A percentile compares a stretch with the other conserved stretches of the same genome.
phyloP scores from a whole-genome alignment of 768 basidiomycete genomes.

The Lactarius sanguifluus region DNA sequence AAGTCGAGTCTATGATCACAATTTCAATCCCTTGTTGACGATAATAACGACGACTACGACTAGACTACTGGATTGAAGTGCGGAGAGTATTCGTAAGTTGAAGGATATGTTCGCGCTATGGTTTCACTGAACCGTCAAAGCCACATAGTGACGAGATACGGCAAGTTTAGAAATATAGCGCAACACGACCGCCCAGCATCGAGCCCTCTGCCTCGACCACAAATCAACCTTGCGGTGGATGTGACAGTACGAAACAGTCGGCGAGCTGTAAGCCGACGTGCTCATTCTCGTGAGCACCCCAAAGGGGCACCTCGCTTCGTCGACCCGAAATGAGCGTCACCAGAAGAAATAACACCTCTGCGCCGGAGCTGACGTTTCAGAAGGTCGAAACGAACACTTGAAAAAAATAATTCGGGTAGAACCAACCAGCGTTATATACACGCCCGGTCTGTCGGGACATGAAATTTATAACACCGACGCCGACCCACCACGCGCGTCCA shows the following conservation, averaged over 20 bases:
- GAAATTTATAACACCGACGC: conserved; percentile 31
- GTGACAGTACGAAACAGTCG: conserved; percentile 42
- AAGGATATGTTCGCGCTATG: conserved; percentile 65
- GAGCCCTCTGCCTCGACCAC: conserved; percentile 41
- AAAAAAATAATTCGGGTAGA: conserved; percentile 32
- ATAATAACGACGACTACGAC: not conserved
- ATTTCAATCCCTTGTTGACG: not conserved
- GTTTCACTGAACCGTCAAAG: conserved; percentile 81
- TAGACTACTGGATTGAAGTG: not conserved
- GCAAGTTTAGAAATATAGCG: conserved; percentile 85
- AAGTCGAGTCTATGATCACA: not conserved
- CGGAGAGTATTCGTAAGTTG: not conserved
- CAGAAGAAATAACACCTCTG: conserved; percentile 52
- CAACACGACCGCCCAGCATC: conserved; percentile 47
- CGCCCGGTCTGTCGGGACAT: conserved; percentile 16
- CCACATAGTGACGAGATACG: conserved; percentile 77
- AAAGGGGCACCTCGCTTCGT: conserved; percentile 67
- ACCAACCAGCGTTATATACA: conserved; percentile 18
- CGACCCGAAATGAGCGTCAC: conserved; percentile 72
- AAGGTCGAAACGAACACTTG: conserved; percentile 68
- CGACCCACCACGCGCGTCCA: not conserved
- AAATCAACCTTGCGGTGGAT: conserved; percentile 57
- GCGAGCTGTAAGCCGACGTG: conserved; percentile 32
- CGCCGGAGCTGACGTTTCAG: conserved; percentile 59
- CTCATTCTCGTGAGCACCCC: conserved; percentile 54